These are phyloP conservation scores for Viola pubescens DNA, from an alignment of 441 rosid species.

Conservation along the genomic window DNA sequence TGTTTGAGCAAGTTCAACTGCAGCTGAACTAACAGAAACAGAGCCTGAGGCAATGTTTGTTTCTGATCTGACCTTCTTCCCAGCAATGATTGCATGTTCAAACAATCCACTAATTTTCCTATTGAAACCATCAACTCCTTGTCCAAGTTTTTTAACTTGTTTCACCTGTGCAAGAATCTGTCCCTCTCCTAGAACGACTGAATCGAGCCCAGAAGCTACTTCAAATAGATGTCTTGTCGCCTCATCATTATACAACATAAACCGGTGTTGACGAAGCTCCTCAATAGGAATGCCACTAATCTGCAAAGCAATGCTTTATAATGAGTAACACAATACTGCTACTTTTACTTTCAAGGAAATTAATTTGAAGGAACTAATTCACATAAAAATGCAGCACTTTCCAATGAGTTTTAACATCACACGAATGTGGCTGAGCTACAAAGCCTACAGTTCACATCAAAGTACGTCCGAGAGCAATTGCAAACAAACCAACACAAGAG, in stretches of 20 bases:
- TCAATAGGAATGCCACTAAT: constrained; percentile 57
- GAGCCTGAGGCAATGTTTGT: constrained; percentile 77
- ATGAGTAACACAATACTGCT: neutral
- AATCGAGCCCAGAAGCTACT: constrained; percentile 49
- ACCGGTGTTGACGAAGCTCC: constrained; percentile 33
- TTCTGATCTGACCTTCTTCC: constrained; percentile 75
- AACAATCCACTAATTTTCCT: constrained; percentile 67
- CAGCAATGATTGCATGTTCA: constrained; percentile 69
- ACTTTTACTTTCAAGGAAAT: no score
- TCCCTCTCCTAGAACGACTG: constrained; percentile 80
- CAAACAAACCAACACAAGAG: no score
- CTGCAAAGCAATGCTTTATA: constrained; percentile 1
- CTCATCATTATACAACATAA: constrained; percentile 56
- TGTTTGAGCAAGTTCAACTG: constrained; percentile 66
- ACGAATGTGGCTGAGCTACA: no score
- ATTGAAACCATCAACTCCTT: constrained; percentile 65
- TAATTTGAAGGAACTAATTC: no score
- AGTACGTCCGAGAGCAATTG: no score
- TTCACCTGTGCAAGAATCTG: constrained; percentile 88
- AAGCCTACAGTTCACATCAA: no score
- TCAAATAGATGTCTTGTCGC: constrained; percentile 75
- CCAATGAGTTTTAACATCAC: no score
- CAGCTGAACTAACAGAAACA: constrained; percentile 80
- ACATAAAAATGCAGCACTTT: no score
- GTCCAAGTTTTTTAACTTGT: constrained; percentile 71